Evolutionary conservation across 2,329 filamentous ascomycete genomes (phyloP).

Genomic region (Colletotrichum tamarilloi): DNA sequence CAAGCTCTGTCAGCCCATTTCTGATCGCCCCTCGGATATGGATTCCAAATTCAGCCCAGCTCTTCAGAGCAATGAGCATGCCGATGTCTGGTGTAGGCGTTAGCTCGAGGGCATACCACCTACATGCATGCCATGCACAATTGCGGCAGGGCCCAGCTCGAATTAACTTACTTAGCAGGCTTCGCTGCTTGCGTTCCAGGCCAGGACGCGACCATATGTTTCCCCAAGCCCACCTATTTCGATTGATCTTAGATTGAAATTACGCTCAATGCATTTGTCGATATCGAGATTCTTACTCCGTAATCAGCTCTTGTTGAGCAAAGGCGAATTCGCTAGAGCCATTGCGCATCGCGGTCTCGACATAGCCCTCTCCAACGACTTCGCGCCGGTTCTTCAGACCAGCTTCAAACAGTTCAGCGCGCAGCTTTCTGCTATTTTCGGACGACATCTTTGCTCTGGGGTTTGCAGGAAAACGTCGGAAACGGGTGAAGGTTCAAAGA

Average conservation of each 20-base stretch:
- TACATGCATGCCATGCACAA: neutral
- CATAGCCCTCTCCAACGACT: slow-evolving; percentile 69
- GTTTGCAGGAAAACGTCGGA: neutral
- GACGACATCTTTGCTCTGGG: slow-evolving; percentile 8
- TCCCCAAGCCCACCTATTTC: slow-evolving; percentile 62
- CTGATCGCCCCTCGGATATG: slow-evolving; percentile 71
- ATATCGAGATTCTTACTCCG: slow-evolving; percentile 54
- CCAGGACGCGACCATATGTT: slow-evolving; percentile 71
- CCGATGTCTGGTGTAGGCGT: slow-evolving; percentile 57
- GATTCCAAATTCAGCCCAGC: slow-evolving; percentile 66
- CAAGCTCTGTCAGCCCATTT: slow-evolving; percentile 69
- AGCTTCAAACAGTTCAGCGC: slow-evolving; percentile 62
- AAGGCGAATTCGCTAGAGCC: slow-evolving; percentile 66
- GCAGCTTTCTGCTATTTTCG: slow-evolving; percentile 20
- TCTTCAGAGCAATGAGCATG: slow-evolving; percentile 71
- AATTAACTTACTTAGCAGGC: slow-evolving; percentile 56
- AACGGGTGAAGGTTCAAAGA: neutral
- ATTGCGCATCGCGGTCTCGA: slow-evolving; percentile 64
- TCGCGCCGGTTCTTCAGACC: slow-evolving; percentile 68
- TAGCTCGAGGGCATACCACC: neutral
- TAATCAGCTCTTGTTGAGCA: slow-evolving; percentile 71
- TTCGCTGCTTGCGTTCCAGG: slow-evolving; percentile 68
- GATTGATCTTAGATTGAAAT: neutral
- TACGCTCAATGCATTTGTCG: too few relatives aligned
- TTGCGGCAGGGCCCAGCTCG: neutral